Evolutionary conservation across 345 rosid species (phyloP).

Genomic region (Reutealis trisperma): DNA sequence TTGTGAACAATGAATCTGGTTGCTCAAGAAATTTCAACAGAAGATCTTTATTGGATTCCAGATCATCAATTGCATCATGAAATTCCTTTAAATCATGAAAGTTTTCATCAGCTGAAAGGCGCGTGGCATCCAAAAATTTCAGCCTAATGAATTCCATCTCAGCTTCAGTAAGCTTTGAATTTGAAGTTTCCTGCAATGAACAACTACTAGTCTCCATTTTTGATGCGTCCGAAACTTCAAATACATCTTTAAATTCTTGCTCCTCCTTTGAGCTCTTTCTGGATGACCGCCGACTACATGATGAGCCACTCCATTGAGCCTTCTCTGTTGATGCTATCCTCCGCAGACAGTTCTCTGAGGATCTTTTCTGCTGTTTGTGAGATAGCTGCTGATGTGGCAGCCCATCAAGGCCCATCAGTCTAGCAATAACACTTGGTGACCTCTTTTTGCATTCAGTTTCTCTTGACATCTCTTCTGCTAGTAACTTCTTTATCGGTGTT

Average conservation of each 20-base stretch:
- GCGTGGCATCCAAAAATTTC: constrained; percentile 77
- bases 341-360: constrained; percentile 34
- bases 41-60: constrained; percentile 79
- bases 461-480: constrained; percentile 82
- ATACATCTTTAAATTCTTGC: constrained; percentile 93
- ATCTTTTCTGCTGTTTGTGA: constrained; percentile 46
- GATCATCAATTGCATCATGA: constrained; percentile 70
- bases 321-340: constrained; percentile 29
- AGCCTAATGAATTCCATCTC: constrained; percentile 72
- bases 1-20: constrained; percentile 80
- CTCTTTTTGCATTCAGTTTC: constrained; percentile 69
- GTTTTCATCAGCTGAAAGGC: constrained; percentile 68
- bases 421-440: constrained; percentile 80
- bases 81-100: constrained; percentile 78
- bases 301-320: constrained; percentile 41
- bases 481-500: constrained; percentile 65
- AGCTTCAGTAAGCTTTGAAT: constrained; percentile 50
- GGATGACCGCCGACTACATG: constrained; percentile 51
- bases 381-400: constrained; percentile 60
- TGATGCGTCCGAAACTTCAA: constrained; percentile 74
- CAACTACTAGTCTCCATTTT: constrained; percentile 45
- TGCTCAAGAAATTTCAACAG: constrained; percentile 80
- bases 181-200: constrained; percentile 33
- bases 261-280: constrained; percentile 71
- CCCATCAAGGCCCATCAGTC: constrained; percentile 94